Conservation (phyloP, 108 stramenopile species). For the Nannochloropsis gaditana region DNA sequence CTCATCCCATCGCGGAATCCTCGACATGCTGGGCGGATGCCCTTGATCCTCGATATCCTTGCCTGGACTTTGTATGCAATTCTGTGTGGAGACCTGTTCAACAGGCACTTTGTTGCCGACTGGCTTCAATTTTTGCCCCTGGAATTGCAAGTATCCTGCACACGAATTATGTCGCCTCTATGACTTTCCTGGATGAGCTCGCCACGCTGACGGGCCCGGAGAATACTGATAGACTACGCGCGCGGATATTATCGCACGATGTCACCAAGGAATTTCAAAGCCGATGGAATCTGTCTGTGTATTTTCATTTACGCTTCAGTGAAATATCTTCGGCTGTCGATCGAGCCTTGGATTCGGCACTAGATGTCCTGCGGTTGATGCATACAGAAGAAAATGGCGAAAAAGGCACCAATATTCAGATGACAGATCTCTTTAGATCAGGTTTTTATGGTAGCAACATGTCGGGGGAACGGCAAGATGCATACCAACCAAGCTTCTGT, state of each 20-base stretch:
- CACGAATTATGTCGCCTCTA: conserved; percentile 5
- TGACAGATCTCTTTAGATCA: too few relatives aligned
- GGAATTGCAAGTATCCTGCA: conserved; percentile 13
- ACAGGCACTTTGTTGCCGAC: neutral
- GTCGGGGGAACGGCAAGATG: neutral
- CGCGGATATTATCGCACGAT: neutral
- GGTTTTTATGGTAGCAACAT: neutral
- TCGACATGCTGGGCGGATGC: neutral
- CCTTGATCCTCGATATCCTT: too few relatives aligned
- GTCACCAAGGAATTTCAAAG: neutral
- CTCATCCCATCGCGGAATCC: neutral
- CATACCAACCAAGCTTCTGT: neutral
- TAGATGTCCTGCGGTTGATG: neutral
- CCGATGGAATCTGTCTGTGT: conserved; percentile 4
- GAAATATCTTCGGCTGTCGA: neutral
- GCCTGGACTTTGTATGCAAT: neutral
- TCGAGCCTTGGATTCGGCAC: neutral
- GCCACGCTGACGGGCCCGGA: neutral
- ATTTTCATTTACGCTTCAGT: neutral
- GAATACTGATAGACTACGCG: neutral
- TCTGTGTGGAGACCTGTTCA: conserved; percentile 6
- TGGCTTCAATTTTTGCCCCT: neutral
- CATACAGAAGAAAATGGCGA: neutral
- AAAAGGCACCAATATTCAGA: neutral
- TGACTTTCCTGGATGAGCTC: conserved; percentile 3